These are phyloP conservation scores for Monilinia polystroma DNA, from an alignment of 2,329 filamentous ascomycete genomes.

Conservation along the genomic window DNA sequence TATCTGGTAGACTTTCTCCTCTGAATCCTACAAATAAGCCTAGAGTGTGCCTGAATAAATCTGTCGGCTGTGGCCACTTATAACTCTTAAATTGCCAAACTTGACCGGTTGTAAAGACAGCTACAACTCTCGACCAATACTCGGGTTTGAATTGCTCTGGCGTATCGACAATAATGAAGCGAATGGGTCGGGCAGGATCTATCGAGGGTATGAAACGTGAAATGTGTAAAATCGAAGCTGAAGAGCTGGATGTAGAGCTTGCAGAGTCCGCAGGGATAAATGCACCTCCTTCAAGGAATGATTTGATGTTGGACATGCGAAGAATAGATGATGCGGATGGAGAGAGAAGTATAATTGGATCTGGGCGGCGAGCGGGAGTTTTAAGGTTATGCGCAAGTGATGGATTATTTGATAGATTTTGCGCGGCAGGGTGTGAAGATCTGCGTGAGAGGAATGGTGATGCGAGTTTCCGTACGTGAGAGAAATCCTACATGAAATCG, in stretches of 20 bases:
- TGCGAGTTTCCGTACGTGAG: constrained; percentile 84
- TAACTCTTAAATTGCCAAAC: constrained; percentile 99
- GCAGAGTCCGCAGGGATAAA: constrained; percentile 73
- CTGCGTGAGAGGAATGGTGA: constrained; percentile 70
- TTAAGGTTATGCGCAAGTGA: constrained; percentile 56
- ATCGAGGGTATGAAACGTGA: constrained; percentile 72
- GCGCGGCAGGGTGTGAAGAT: constrained; percentile 43
- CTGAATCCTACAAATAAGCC: constrained; percentile 92
- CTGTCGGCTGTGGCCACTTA: constrained; percentile 86
- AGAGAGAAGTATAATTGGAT: constrained; percentile 95
- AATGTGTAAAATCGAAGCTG: constrained; percentile 81
- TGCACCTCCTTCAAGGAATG: constrained; percentile 82
- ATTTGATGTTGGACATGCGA: constrained; percentile 92
- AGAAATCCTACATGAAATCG: constrained; percentile 72
- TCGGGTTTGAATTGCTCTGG: constrained; percentile 96
- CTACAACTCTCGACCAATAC: constrained; percentile 94
- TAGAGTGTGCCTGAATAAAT: constrained; percentile 84
- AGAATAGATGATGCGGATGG: constrained; percentile 93
- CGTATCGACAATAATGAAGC: constrained; percentile 93
- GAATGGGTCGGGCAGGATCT: constrained; percentile 69
- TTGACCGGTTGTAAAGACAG: constrained; percentile 96
- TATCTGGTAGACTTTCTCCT: constrained; percentile 75
- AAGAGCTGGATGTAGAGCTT: constrained; percentile 59
- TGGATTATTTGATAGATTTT: constrained; percentile 44
- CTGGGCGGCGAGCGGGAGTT: constrained; percentile 51